phyloP scores from a whole-genome alignment of 192 early-diverging fungal species.

The Mortierella antarctica region DNA sequence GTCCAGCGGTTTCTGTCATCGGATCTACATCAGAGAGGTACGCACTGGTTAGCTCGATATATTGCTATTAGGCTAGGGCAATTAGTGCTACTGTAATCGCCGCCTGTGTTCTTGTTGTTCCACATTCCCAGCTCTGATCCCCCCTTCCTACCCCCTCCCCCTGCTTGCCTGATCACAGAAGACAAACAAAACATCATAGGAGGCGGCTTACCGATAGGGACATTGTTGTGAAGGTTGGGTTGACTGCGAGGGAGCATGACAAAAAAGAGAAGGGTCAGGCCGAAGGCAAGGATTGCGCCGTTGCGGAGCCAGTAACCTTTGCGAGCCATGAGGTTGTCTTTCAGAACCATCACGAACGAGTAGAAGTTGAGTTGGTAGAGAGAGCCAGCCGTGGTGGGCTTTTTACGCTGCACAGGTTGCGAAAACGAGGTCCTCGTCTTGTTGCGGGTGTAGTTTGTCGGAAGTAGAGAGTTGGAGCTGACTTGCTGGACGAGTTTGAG shows the following conservation, averaged over 20 bases:
- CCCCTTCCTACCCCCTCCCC: background rate
- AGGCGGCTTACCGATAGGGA: constrained; percentile 11
- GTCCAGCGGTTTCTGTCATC: background rate
- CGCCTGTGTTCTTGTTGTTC: background rate
- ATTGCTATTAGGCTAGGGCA: background rate
- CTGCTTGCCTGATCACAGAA: background rate
- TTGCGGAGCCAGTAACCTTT: constrained; percentile 54
- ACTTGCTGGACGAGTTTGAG: constrained; percentile 25
- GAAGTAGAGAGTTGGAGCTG: constrained; percentile 33
- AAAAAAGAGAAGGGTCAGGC: constrained; percentile 46
- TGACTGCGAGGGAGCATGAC: constrained; percentile 42
- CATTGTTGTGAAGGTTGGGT: constrained; percentile 32
- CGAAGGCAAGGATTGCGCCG: constrained; percentile 43
- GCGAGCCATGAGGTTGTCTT: constrained; percentile 46
- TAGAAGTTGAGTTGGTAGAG: background rate
- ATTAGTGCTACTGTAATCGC: background rate
- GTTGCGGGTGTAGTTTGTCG: constrained; percentile 32
- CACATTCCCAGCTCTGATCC: background rate
- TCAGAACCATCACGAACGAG: constrained; percentile 35
- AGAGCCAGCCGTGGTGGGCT: background rate
- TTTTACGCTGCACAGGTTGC: background rate
- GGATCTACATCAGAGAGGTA: background rate
- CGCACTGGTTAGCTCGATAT: background rate
- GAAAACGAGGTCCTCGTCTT: constrained; percentile 1
- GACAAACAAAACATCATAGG: background rate